Evolutionary conservation across 148 eudicot genomes (phyloP), one percentile per base, ranked within the genome.

Genomic region (Fagopyrum tataricum): DNA sequence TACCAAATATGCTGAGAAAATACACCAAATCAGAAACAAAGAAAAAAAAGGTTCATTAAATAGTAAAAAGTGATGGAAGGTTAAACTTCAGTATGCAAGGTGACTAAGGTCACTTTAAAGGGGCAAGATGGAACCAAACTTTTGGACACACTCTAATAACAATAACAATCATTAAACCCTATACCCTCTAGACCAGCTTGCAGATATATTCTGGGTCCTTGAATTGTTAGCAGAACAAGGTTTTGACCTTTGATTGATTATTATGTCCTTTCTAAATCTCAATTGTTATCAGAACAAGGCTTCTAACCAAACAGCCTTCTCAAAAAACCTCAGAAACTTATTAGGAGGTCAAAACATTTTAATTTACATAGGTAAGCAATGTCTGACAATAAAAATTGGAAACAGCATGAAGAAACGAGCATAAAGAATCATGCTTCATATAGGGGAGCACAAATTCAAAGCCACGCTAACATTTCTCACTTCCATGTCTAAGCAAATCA

Each of bases 1-100:
- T 61, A 61, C 67, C 40, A 6, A 61, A 61, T 24, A 61, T 9
- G 67, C 15, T 61, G 67, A 24, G 26, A 61, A 61, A 24, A 61
- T 56, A 14, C 67, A 17, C 15, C 15, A 11, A 11, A 26, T 26
- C 31, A 26, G 31, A 31, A 31, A 1, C 37, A 31, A 1, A 31
- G 37, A 2, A 31, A 31, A 1, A 2, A 31, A 1, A 31, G 37
- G 37, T 31, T 2, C 37, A 31, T 31, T 31, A 31, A 31, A 31
- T 0, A 0, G 1, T 31, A 31, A 31, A 31, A 31, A 31, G 37
- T 31, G 37, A 31, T 31, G 2, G 37, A 31, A 0, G 37, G 37
- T 31, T 31, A 31, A 31, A 31, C 2, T 31, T 31, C 2, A 31
- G 37, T 31, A 31, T 31, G 37, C 37, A 31, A 31, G 37, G 37